A percentile compares a stretch with the other conserved stretches of the same genome.
phyloP scores from a whole-genome alignment of 371 early-diverging fungal genomes.

The Saksenaea vasiformis region DNA sequence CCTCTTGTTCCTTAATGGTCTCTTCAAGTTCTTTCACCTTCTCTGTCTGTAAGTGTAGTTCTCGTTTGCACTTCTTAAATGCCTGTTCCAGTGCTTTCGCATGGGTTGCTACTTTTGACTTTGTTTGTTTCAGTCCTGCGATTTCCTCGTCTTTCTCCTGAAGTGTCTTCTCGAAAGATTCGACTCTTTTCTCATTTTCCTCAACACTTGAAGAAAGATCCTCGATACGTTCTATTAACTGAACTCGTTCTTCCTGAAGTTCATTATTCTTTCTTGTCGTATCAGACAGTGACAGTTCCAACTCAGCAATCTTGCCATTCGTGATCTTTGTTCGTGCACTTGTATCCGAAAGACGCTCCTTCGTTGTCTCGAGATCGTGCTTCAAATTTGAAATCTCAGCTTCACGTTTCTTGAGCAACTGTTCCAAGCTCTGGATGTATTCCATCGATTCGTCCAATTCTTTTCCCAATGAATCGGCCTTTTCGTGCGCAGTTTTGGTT shows the following conservation, averaged over 20 bases:
- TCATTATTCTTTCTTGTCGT: background rate
- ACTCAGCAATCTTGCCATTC: background rate
- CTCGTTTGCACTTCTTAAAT: background rate
- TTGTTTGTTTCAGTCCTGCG: background rate
- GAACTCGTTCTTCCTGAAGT: background rate
- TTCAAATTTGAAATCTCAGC: background rate
- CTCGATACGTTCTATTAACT: background rate
- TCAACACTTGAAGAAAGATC: background rate
- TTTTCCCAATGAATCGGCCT: background rate
- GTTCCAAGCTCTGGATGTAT: conserved; percentile 5
- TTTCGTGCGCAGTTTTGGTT: background rate
- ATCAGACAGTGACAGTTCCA: background rate
- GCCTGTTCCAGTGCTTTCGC: background rate
- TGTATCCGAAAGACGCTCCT: background rate
- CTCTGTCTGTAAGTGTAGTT: background rate
- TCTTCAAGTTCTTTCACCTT: background rate
- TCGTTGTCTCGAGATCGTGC: background rate
- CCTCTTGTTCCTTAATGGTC: background rate
- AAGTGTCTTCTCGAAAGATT: background rate
- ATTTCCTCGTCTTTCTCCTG: background rate
- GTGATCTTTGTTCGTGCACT: background rate
- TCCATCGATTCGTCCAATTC: background rate
- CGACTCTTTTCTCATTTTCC: background rate
- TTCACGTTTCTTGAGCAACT: background rate
- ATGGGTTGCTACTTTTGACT: background rate